phyloP scores from a whole-genome alignment of 2,329 filamentous ascomycete genomes.

The Diplocarpon mali region DNA sequence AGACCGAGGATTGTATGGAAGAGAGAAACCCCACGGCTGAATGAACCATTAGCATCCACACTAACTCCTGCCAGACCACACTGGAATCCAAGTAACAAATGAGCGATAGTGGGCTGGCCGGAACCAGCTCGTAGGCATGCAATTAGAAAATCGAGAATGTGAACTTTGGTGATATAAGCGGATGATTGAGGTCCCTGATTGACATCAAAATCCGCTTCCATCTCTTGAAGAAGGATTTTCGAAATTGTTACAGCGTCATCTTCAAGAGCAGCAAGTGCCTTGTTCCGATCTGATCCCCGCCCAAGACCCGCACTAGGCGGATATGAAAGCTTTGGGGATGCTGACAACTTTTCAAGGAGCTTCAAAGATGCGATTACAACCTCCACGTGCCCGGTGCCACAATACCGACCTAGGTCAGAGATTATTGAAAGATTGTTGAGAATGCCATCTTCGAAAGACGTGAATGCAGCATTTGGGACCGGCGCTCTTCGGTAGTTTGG shows the following conservation, averaged over 20 bases:
- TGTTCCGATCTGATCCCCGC: conserved; percentile 50
- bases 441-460: conserved; percentile 88
- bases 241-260: conserved; percentile 73
- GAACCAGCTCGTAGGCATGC: conserved; percentile 66
- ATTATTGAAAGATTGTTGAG: conserved; percentile 70
- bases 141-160: conserved; percentile 77
- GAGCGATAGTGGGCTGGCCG: conserved; percentile 75
- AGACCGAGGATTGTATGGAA: conserved; percentile 73
- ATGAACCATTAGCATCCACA: conserved; percentile 56
- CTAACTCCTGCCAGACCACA: conserved; percentile 62
- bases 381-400: conserved; percentile 70
- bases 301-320: conserved; percentile 15
- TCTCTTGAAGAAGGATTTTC: conserved; percentile 56
- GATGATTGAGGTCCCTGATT: conserved; percentile 58
- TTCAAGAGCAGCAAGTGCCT: conserved; percentile 80
- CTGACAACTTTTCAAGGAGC: conserved; percentile 75
- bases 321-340: conserved; percentile 51
- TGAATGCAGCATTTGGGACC: conserved; percentile 64
- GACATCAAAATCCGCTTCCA: conserved; percentile 60
- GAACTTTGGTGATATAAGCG: conserved; percentile 71
- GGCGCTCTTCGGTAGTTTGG: conserved; percentile 45
- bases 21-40: conserved; percentile 61
- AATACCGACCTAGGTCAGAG: conserved; percentile 75
- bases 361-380: conserved; percentile 72
- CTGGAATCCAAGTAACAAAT: conserved; percentile 79